Evolutionary conservation across 371 early-diverging fungal species (phyloP).

Genomic region (Zancudomyces culisetae): DNA sequence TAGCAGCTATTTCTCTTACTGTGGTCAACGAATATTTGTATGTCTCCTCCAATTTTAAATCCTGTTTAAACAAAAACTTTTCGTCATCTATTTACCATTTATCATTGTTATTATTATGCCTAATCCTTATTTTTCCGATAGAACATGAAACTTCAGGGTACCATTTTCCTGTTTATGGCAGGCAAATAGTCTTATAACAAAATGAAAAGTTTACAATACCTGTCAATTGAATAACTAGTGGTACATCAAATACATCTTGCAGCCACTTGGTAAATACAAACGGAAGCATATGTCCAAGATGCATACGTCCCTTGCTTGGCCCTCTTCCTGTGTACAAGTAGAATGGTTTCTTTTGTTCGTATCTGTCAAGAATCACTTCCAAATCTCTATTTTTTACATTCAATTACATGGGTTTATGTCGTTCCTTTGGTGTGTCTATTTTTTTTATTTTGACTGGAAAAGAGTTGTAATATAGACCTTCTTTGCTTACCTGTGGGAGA

Average conservation of each 20-base stretch:
- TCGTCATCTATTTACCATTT: conserved; percentile 67
- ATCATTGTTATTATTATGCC: not conserved
- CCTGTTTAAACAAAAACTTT: conserved; percentile 95
- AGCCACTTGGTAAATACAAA: conserved; percentile 98
- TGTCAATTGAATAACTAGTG: conserved; percentile 96
- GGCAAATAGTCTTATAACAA: no score
- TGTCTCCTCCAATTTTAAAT: conserved; percentile 73
- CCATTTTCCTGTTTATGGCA: no score
- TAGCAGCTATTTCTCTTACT: conserved; percentile 94
- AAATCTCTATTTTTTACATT: conserved; percentile 61
- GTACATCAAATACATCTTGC: conserved; percentile 93
- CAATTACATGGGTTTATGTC: conserved; percentile 27
- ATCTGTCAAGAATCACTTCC: conserved; percentile 64
- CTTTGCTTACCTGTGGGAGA: conserved; percentile 68
- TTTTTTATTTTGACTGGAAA: no score
- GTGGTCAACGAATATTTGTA: conserved; percentile 66
- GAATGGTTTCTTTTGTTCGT: conserved; percentile 90
- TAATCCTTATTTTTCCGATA: not conserved
- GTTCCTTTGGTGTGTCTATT: no score
- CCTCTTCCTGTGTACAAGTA: conserved; percentile 99
- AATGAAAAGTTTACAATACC: no score
- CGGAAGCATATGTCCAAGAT: conserved; percentile 97
- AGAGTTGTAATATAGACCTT: no score
- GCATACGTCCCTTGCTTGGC: conserved; percentile 93
- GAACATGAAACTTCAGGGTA: no score